phyloP scores from a whole-genome alignment of 495 filamentous ascomycete species.

The Aspergillus ellipticus region DNA sequence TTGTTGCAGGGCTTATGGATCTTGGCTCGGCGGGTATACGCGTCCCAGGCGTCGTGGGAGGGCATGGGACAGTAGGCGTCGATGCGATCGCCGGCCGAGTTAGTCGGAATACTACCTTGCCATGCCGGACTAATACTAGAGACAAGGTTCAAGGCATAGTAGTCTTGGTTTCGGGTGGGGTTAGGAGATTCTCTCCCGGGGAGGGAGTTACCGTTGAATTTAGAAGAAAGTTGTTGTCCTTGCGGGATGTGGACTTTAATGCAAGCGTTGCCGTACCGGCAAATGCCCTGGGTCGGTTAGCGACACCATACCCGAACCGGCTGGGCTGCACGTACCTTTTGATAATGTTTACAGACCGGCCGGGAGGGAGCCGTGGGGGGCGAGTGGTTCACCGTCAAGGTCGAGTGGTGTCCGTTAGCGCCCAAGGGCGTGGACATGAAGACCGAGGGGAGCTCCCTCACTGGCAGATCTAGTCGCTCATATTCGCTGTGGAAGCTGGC shows the following conservation, averaged over 20 bases:
- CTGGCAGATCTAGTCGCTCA: conserved; percentile 30
- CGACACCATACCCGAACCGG: background rate
- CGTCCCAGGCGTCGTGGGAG: conserved; percentile 24
- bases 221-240: conserved; percentile 26
- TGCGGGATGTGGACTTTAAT: conserved; percentile 36
- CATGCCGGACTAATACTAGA: conserved; percentile 22
- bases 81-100: conserved; percentile 42
- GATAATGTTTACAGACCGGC: conserved; percentile 35
- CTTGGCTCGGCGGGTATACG: conserved; percentile 30
- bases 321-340: conserved; percentile 25
- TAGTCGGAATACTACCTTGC: conserved; percentile 37
- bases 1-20: conserved; percentile 41
- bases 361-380: conserved; percentile 17
- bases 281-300: conserved; percentile 31
- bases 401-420: conserved; percentile 1
- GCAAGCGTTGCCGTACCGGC: conserved; percentile 35
- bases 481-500: conserved; percentile 37
- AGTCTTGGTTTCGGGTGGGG: conserved; percentile 23
- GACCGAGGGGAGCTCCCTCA: conserved; percentile 42
- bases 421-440: conserved; percentile 37
- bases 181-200: conserved; percentile 6
- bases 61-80: conserved; percentile 34
- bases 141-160: conserved; percentile 21
- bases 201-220: conserved; percentile 13
- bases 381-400: conserved; percentile 5